A percentile compares a stretch with the other conserved stretches of the same genome.
Evolutionary conservation across 1,139 yeast species (phyloP).

Genomic region (Candida sanyaensis): DNA sequence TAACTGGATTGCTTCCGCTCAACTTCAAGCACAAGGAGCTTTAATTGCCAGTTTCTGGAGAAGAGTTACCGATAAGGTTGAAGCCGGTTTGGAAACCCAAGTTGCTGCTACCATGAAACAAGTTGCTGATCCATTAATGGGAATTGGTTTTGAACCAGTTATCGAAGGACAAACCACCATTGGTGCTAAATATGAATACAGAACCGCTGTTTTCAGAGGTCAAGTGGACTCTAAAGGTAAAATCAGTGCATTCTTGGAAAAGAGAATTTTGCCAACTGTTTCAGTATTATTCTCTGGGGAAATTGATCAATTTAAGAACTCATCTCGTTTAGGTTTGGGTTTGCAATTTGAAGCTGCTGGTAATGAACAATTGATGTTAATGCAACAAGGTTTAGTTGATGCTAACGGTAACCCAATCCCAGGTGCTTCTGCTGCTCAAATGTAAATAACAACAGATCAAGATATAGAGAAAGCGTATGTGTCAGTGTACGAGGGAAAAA

Average conservation of each 20-base stretch:
- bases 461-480: neutral
- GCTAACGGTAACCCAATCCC: slow-evolving; percentile 84
- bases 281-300: slow-evolving; percentile 87
- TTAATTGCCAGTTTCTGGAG: slow-evolving; percentile 91
- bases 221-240: slow-evolving; percentile 91
- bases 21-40: slow-evolving; percentile 92
- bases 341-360: slow-evolving; percentile 95
- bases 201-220: slow-evolving; percentile 95
- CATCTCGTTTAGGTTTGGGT: slow-evolving; percentile 89
- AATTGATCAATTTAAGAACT: slow-evolving; percentile 84
- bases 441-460: slow-evolving; percentile 4
- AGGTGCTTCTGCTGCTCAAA: slow-evolving; percentile 51
- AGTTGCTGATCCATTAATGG: slow-evolving; percentile 77
- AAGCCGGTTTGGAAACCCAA: slow-evolving; percentile 95
- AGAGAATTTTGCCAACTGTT: slow-evolving; percentile 89
- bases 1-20: slow-evolving; percentile 94
- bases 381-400: slow-evolving; percentile 79
- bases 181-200: slow-evolving; percentile 98
- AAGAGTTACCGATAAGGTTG: slow-evolving; percentile 87
- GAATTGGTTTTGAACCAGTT: slow-evolving; percentile 77
- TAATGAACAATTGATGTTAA: slow-evolving; percentile 75
- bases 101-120: slow-evolving; percentile 79
- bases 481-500: neutral
- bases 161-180: slow-evolving; percentile 90
- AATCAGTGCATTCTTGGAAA: slow-evolving; percentile 88